phyloP scores from a whole-genome alignment of 352 stramenopile species.

The Phytophthora pisi region DNA sequence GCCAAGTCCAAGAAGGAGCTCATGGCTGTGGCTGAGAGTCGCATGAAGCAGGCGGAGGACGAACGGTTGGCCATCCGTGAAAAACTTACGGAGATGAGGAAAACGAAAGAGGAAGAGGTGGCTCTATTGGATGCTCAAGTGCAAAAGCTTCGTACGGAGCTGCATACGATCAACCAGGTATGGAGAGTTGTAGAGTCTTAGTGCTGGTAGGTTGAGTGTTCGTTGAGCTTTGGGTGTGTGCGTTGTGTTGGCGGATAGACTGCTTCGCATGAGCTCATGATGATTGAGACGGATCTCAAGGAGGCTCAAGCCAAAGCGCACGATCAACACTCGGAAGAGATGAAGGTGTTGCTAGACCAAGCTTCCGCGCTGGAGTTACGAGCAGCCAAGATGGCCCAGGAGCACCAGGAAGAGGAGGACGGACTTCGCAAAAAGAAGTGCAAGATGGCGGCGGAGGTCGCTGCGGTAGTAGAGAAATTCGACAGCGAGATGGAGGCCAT shows the following conservation, averaged over 20 bases:
- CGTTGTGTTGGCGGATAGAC: conserved; percentile 30
- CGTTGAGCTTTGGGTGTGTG: background rate
- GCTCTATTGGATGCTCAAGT: conserved; percentile 80
- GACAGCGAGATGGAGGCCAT: conserved; percentile 76
- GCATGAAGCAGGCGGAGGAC: conserved; percentile 85
- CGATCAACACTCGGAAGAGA: conserved; percentile 81
- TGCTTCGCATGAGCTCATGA: conserved; percentile 70
- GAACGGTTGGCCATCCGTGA: conserved; percentile 76
- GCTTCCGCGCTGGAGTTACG: conserved; percentile 57
- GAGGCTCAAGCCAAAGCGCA: conserved; percentile 74
- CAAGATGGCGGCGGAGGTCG: conserved; percentile 79
- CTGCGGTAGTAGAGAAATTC: conserved; percentile 76
- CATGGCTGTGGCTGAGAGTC: conserved; percentile 74
- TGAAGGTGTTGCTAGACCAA: conserved; percentile 70
- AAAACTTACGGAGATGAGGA: conserved; percentile 77
- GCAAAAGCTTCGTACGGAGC: conserved; percentile 81
- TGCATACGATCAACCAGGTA: conserved; percentile 78
- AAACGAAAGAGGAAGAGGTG: conserved; percentile 85
- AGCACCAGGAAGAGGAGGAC: conserved; percentile 87
- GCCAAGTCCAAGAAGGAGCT: conserved; percentile 84
- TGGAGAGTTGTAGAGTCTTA: background rate
- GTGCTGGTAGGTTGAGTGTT: background rate
- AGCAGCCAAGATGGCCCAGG: conserved; percentile 71
- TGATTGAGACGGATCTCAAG: conserved; percentile 81
- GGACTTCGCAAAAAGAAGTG: conserved; percentile 81